Conservation (phyloP, 2,329 filamentous ascomycete species). For the Macrophomina phaseolina region DNA sequence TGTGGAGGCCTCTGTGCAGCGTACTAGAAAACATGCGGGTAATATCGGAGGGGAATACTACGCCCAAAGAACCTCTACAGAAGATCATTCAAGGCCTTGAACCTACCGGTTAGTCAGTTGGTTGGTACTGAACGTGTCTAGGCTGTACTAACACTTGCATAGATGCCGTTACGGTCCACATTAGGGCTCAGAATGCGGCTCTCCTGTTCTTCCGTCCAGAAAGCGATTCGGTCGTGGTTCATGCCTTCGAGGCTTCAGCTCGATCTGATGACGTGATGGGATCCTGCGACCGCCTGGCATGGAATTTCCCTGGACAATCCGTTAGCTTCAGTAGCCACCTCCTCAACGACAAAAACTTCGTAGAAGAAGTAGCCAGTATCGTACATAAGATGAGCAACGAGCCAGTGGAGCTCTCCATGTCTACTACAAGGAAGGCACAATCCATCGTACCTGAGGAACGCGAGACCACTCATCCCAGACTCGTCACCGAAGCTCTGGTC, state of each 20-base stretch:
- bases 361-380: conserved; percentile 37
- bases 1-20: neutral
- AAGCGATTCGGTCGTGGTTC: conserved; percentile 39
- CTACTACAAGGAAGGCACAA: conserved; percentile 45
- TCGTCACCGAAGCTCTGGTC: conserved; percentile 59
- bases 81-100: neutral
- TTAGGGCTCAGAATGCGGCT: conserved; percentile 55
- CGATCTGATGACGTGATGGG: conserved; percentile 46
- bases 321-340: conserved; percentile 39
- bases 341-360: conserved; percentile 32
- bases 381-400: conserved; percentile 47
- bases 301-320: conserved; percentile 53
- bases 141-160: neutral
- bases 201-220: conserved; percentile 46
- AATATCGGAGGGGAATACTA: neutral
- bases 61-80: neutral
- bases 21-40: neutral
- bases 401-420: conserved; percentile 22
- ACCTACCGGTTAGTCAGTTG: neutral
- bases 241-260: conserved; percentile 57
- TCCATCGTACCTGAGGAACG: conserved; percentile 49
- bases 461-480: conserved; percentile 56
- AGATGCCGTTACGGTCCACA: conserved; percentile 38
- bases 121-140: neutral
- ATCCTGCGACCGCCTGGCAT: conserved; percentile 47